Percentiles rank a stretch among this genome's conserved stretches.
Conservation (phyloP, 495 filamentous ascomycete species). For the Talaromyces liani region DNA sequence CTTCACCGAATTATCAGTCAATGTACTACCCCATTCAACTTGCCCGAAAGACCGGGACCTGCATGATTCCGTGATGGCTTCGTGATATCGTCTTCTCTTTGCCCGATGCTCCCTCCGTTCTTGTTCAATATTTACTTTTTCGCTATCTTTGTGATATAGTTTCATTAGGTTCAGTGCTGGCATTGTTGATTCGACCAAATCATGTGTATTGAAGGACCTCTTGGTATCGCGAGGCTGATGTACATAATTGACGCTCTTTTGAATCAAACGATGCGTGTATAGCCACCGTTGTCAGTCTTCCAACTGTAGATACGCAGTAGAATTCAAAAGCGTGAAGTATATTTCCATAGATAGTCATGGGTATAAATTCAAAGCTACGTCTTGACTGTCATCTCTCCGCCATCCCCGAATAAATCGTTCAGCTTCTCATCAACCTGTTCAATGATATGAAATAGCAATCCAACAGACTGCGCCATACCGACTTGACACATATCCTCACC, state of each 20-base stretch:
- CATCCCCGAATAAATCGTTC: background rate
- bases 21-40: background rate
- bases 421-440: conserved; percentile 30
- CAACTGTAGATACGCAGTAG: background rate
- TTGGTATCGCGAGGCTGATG: background rate
- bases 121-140: background rate
- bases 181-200: background rate
- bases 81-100: background rate
- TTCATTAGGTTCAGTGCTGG: background rate
- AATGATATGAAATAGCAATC: conserved; percentile 26
- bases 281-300: background rate
- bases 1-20: background rate
- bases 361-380: background rate
- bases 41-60: background rate
- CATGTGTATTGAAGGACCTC: background rate
- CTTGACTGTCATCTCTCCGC: background rate
- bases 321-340: background rate
- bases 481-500: conserved; percentile 32
- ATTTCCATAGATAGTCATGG: background rate
- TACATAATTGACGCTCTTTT: background rate
- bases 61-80: background rate
- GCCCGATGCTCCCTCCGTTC: background rate
- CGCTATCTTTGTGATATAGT: background rate
- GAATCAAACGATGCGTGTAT: background rate
- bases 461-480: conserved; percentile 32